Base-by-base conservation (phyloP, 345 rosid species). In the Sonneratia alba region DNA sequence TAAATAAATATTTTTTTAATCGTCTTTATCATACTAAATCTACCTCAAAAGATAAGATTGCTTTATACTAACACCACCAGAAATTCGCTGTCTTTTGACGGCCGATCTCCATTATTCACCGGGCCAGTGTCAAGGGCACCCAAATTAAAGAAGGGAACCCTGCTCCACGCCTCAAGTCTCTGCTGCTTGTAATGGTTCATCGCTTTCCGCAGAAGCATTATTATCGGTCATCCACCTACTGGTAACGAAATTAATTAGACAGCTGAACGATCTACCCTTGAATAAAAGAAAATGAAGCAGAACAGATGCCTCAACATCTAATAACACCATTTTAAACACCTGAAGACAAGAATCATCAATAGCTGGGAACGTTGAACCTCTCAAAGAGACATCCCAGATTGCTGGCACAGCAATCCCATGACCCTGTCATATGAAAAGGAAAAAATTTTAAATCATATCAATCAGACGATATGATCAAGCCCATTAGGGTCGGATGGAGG, bases 111-210 rank as follows among this genome's bases (percentile, higher is more conserved):
- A 27, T 27, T 27, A 27, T 27, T 27, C 32, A 27, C 32, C 32
- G 32, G 32, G 32, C 32, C 32, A 27, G 32, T 27, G 32, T 27
- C 83, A 66, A 75, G 56, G 48, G 42, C 73, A 19, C 79, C 73
- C 47, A 75, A 70, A 55, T 72, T 74, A 56, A 73, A 32, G 67
- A 70, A 68, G 48, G 77, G 77, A 62, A 82, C 19, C 27, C 66
- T 71, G 66, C 87, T 83, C 66, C 80, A 77, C 9, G 79, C 68
- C 66, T 83, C 87, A 57, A 81, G 76, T 75, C 86, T 81, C 75
- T 89, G 90, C 80, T 83, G 89, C 87, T 83, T 95, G 84, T 92
- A 95, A 15, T 85, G 82, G 72, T 82, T 83, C 86, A 95, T 81
- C 27, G 98, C 97, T 78, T 80, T 85, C 99, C 92, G 91, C 80